Evolutionary conservation across 1,139 yeast genomes (phyloP).

Genomic region (Pichia kudriavzevii): DNA sequence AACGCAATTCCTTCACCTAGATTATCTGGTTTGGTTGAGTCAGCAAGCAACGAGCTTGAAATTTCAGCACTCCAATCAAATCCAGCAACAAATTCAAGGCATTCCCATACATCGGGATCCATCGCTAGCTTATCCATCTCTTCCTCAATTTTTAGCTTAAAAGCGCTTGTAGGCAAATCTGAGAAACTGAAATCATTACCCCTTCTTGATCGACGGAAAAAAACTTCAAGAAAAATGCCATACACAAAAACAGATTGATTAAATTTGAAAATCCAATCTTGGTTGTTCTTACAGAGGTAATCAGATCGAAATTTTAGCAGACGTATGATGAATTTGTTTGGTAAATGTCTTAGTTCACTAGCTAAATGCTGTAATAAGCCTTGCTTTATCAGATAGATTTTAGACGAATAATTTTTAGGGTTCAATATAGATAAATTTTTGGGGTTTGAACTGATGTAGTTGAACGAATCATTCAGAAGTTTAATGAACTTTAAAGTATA

Average conservation of each 20-base stretch:
- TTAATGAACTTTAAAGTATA: constrained; percentile 40
- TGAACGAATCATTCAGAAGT: constrained; percentile 31
- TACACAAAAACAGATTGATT: constrained; percentile 10
- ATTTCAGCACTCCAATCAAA: constrained; percentile 12
- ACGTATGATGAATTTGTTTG: not conserved
- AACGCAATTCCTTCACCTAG: constrained; percentile 6
- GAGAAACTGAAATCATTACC: too few species aligned
- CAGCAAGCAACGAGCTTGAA: not conserved
- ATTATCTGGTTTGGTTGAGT: not conserved
- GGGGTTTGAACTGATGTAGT: constrained; percentile 10
- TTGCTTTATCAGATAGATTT: constrained; percentile 11
- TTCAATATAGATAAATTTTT: constrained; percentile 8
- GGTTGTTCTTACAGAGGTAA: constrained; percentile 9
- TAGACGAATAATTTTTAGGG: constrained; percentile 14
- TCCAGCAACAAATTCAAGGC: constrained; percentile 9
- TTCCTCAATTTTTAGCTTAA: constrained; percentile 1
- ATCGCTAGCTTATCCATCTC: constrained; percentile 6
- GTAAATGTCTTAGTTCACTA: constrained; percentile 5
- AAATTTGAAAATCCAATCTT: constrained; percentile 14
- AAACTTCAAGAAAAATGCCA: constrained; percentile 15
- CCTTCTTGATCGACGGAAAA: constrained; percentile 10
- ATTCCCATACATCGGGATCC: constrained; percentile 7
- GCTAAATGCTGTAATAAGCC: constrained; percentile 9
- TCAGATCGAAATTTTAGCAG: constrained; percentile 5
- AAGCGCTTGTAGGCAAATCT: too few species aligned